A percentile compares a stretch with the other conserved stretches of the same genome.
Conservation (phyloP, 306 rosid genomes). For the Fragaria ananassa region DNA sequence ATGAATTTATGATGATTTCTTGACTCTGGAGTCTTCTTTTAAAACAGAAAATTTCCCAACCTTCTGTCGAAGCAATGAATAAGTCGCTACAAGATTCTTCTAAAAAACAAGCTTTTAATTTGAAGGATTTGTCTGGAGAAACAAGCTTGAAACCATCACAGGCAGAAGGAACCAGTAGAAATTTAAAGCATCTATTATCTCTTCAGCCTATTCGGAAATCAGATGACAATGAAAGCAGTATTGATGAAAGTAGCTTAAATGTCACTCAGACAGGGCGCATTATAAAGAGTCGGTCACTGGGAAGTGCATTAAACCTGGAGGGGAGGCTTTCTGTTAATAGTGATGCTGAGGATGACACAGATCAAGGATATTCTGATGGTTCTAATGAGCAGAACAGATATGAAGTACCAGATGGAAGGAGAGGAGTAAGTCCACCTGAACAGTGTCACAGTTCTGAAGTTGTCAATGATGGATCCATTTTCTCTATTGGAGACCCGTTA, state of each 20-base stretch:
- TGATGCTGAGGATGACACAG: constrained; percentile 41
- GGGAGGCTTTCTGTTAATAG: constrained; percentile 27
- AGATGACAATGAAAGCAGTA: constrained; percentile 37
- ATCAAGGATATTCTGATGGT: constrained; percentile 36
- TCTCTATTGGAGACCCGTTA: constrained; percentile 45
- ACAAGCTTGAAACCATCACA: constrained; percentile 29
- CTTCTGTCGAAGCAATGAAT: constrained; percentile 48
- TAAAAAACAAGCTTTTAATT: constrained; percentile 31
- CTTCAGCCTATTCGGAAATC: constrained; percentile 33
- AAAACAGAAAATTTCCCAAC: constrained; percentile 57
- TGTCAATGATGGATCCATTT: constrained; percentile 40
- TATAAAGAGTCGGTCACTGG: constrained; percentile 66
- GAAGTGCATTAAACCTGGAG: constrained; percentile 49
- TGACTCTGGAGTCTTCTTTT: constrained; percentile 28
- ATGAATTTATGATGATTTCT: constrained; percentile 19
- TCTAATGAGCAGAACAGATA: constrained; percentile 30
- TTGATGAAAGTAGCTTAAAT: constrained; percentile 25
- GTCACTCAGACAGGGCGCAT: constrained; percentile 26
- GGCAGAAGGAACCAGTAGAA: constrained; percentile 28
- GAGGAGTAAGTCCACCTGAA: constrained; percentile 35
- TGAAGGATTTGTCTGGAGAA: constrained; percentile 24
- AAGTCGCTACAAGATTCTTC: constrained; percentile 42
- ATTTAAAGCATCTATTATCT: constrained; percentile 35
- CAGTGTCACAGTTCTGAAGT: constrained; percentile 30
- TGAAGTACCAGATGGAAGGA: constrained; percentile 27